A percentile compares a stretch with the other conserved stretches of the same genome.
Conservation (phyloP, 805 yeast genomes). For the Saccharomycodes ludwigii region DNA sequence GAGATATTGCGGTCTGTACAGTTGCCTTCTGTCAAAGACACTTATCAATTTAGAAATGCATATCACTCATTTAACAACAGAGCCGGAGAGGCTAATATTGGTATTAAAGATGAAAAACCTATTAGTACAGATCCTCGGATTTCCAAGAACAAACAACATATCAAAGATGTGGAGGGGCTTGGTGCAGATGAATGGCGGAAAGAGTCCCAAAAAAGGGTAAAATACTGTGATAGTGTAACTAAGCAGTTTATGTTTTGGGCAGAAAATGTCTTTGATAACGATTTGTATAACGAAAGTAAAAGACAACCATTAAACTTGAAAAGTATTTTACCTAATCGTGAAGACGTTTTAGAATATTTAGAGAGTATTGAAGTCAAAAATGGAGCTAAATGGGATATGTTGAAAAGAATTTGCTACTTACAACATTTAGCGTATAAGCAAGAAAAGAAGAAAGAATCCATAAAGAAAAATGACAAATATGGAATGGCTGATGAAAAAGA, state of each 20-base stretch:
- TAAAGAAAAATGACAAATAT: constrained; percentile 3
- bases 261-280: constrained; percentile 27
- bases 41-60: constrained; percentile 4
- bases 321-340: constrained; percentile 43
- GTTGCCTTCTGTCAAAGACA: constrained; percentile 5
- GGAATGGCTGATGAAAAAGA: constrained; percentile 9
- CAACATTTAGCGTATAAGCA: constrained; percentile 51
- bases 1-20: too few species aligned
- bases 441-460: constrained; percentile 26
- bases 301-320: constrained; percentile 13
- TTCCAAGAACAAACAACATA: constrained; percentile 51
- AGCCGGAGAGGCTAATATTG: constrained; percentile 79
- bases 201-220: constrained; percentile 36
- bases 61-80: constrained; percentile 67
- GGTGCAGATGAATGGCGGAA: constrained; percentile 58
- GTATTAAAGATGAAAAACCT: constrained; percentile 73
- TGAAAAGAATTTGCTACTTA: constrained; percentile 58
- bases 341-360: constrained; percentile 45
- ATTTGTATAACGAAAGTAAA: constrained; percentile 23
- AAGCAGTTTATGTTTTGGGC: constrained; percentile 48
- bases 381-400: constrained; percentile 54
- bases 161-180: constrained; percentile 61
- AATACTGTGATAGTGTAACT: constrained; percentile 39
- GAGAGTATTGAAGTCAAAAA: constrained; percentile 34
- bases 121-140: constrained; percentile 76